Evolutionary conservation across 108 stramenopile genomes (phyloP).

Genomic region (Nitzschia putrida): DNA sequence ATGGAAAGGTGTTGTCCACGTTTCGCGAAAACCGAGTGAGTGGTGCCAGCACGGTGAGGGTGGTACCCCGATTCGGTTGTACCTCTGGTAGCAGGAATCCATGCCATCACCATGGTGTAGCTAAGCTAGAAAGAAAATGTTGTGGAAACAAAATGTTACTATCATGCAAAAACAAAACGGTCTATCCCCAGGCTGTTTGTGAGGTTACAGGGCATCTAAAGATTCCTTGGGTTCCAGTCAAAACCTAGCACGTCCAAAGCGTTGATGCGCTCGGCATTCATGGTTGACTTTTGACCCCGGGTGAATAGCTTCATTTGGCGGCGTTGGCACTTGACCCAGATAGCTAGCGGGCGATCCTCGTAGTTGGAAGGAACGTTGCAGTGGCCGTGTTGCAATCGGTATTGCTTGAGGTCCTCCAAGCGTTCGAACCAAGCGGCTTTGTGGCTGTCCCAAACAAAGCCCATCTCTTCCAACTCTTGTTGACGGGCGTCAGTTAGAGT

Average conservation of each 20-base stretch:
- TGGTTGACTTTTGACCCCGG: slow-evolving; percentile 4
- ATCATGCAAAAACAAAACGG: not conserved
- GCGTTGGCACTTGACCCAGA: slow-evolving; percentile 48
- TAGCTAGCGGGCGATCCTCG: slow-evolving; percentile 38
- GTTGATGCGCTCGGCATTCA: not conserved
- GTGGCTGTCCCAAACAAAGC: slow-evolving; percentile 34
- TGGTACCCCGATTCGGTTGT: too few relatives aligned
- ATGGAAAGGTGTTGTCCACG: too few relatives aligned
- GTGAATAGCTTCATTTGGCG: slow-evolving; percentile 40
- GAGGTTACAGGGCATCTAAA: not conserved
- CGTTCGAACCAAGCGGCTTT: slow-evolving; percentile 35
- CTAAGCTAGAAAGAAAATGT: not conserved
- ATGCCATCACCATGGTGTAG: too few relatives aligned
- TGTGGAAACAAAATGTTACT: not conserved
- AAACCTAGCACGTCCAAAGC: slow-evolving; percentile 12
- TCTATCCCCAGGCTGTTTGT: not conserved
- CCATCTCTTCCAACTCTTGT: slow-evolving; percentile 37
- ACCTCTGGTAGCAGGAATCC: too few relatives aligned
- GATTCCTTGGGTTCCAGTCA: slow-evolving; percentile 19
- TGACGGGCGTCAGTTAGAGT: slow-evolving; percentile 27
- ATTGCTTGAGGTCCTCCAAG: slow-evolving; percentile 31
- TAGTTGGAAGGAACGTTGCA: slow-evolving; percentile 45
- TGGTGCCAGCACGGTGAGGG: too few relatives aligned
- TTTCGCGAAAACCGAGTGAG: too few relatives aligned
- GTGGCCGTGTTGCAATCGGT: slow-evolving; percentile 38